Base-by-base conservation (phyloP, 2,329 filamentous ascomycete genomes). In the Aureobasidium pullulans region DNA sequence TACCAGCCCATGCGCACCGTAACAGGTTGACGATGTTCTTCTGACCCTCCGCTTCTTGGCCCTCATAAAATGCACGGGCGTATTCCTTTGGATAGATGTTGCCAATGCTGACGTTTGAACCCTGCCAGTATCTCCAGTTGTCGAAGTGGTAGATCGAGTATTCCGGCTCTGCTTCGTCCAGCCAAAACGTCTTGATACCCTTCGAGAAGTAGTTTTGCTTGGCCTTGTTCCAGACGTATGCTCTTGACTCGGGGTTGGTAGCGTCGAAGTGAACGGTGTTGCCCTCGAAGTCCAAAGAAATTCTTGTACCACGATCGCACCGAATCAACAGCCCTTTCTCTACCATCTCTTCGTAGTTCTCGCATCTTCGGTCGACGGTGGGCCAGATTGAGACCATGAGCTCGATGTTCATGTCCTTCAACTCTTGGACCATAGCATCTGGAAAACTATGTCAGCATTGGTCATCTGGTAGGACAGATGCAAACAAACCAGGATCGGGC, bases 381-480 rank as follows among this genome's bases (percentile, higher is more conserved):
- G 85, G 85, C 85, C 85, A 88, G 64, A 88, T 80, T 0, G 83
- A 86, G 0, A 88, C 82, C 84, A 88, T 87, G 3, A 87, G 75
- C 65, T 88, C 84, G 47, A 87, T 79, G 0, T 77, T 75, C 61
- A 88, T 69, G 0, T 77, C 74, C 43, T 81, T 75, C 1, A 87
- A 75, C 67, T 87, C 84, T 40, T 75, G 72, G 23, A 87, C 75
- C 85, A 88, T 88, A 3, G 81, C 81, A 47, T 82, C 82, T 23
- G 23, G 3, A 23, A 23, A 23, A 23, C 23, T 4, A 23, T 23
- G 23, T 23, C 23, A 23, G 23, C 23, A 23, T 23, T 23, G 23
- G 23, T 23, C 23, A 23, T 23, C 23, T 23, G 3, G 23, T 23
- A 23, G 23, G 23, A 23, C 23, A 23, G 23, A 23, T 23, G 23